Base-by-base conservation (phyloP, 768 basidiomycete genomes). In the Mycena vulgaris region DNA sequence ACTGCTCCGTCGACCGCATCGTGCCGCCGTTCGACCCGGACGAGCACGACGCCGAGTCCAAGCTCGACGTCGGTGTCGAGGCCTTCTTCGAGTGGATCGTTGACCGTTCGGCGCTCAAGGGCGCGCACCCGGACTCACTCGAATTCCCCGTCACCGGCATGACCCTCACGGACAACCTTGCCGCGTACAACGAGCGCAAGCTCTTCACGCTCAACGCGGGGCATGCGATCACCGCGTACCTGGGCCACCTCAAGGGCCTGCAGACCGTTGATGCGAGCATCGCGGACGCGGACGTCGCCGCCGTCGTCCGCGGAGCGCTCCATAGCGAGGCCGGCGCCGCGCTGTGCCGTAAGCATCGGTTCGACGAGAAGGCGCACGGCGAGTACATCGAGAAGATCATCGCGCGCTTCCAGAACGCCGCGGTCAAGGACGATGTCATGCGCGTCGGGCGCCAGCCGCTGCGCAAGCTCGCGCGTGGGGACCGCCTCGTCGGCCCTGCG, bases 161-260 rank as follows among this genome's bases (percentile, higher is more conserved):
- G 75, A 48, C 69, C 30, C 78, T 82, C 56, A 78, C 78, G 25
- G 66, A 77, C 45, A 68, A 80, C 70, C 79, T 84, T 33, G 55
- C 74, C 19, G 76, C 78, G 47, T 84, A 81, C 71, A 77, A 83
- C 72, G 82, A 84, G 72, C 80, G 83, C 68, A 84, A 84, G 71
- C 81, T 84, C 52, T 84, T 81, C 77, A 83, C 83, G 35, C 80
- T 84, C 55, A 84, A 84, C 71, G 79, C 80, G 53, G 83, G 83
- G 5, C 83, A 84, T 72, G 82, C 82, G 7, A 80, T 80, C 60
- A 72, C 76, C 30, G 83, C 82, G 8, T 84, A 83, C 73, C 81
- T 84, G 47, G 83, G 83, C 21, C 76, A 77, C 70, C 71, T 82
- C 47, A 71, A 78, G 42, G 75, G 77, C 27, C 69, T 77, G 30